phyloP scores from a whole-genome alignment of 352 stramenopile species.

The Peronosclerospora sorghi region DNA sequence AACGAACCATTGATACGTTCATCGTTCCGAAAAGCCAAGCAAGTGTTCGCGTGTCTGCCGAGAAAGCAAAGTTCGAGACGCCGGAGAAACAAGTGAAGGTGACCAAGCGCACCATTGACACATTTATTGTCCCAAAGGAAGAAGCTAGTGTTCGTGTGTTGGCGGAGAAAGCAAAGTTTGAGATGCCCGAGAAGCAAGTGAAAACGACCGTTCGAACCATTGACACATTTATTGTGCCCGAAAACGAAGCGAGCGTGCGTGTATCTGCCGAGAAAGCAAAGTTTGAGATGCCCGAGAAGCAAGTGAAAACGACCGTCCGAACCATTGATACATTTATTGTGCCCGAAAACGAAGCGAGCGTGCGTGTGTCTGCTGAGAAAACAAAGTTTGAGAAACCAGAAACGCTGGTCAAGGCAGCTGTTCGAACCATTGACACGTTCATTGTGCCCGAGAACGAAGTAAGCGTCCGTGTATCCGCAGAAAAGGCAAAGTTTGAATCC shows the following conservation, averaged over 20 bases:
- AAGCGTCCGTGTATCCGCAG: conserved; percentile 13
- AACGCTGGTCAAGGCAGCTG: conserved; percentile 13
- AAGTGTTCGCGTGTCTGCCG: conserved; percentile 19
- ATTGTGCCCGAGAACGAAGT: conserved; percentile 8
- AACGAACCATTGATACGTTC: conserved; percentile 23
- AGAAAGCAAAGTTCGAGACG: conserved; percentile 30
- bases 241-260: conserved; percentile 11
- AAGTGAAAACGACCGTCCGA: conserved; percentile 1
- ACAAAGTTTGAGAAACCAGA: conserved; percentile 19
- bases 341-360: conserved; percentile 14
- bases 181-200: conserved; percentile 22
- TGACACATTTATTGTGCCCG: conserved; percentile 13
- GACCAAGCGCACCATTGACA: conserved; percentile 17
- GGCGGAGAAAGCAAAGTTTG: conserved; percentile 20
- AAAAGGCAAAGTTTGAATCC: conserved; percentile 14
- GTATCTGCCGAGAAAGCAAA: conserved; percentile 19
- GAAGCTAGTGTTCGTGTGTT: conserved; percentile 21
- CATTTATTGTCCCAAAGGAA: conserved; percentile 15
- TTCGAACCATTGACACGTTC: conserved; percentile 15
- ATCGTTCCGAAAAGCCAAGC: conserved; percentile 15
- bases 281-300: conserved; percentile 5
- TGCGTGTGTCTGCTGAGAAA: conserved; percentile 21
- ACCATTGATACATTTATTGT: conserved; percentile 24
- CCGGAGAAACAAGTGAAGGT: conserved; percentile 21
- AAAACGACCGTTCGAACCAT: conserved; percentile 8